Base-by-base conservation (phyloP, 768 basidiomycete species). In the Saitozyma podzolica region DNA sequence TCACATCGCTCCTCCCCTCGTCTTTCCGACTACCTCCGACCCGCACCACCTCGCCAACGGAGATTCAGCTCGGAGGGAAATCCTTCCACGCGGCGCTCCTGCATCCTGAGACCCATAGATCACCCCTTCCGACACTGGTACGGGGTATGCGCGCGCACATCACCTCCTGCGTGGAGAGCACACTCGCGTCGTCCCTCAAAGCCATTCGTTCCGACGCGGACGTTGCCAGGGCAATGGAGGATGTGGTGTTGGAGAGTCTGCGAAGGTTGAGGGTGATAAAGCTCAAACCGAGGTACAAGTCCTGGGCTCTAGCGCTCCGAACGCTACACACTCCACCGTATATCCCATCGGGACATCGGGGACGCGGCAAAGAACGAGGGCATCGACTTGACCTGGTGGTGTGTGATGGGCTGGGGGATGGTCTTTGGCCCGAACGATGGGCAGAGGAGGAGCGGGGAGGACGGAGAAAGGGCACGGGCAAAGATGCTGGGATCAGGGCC, bases 331-430 rank as follows among this genome's bases (percentile, higher is more conserved):
- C 62, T 48, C 61, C 67, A 0, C 56, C 53, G 14, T 6, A 16
- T n/a, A 29, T 47, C 8, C 16, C 42, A 5, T 40, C 10, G 10
- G 53, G n/a, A 16, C 8, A 29, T 20, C 16, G 7, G 0, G 54
- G 41, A 51, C 58, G 13, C 9, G 40, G 10, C 40, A 58, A 59
- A 47, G 20, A 10, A 49, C 19, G 41, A 17, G 41, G 20, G 14
- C 40, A 54, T 5, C 57, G 54, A 7, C 37, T 70, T 40, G 63
- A 58, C 45, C 20, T 73, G 20, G 54, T 76, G 4, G 54, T 71
- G 13, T 59, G 65, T 9, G 74, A 76, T 53, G 74, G 74, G 3
- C 64, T 76, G n/a, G 68, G 61, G 13, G 66, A 69, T 55, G 53
- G 61, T 5, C 68, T 61, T 51, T 76, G 68, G 61, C 65, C 72